A percentile compares a stretch with the other conserved stretches of the same genome.
phyloP scores from a whole-genome alignment of 805 yeast species.

The Starmerella lactis-condensi region DNA sequence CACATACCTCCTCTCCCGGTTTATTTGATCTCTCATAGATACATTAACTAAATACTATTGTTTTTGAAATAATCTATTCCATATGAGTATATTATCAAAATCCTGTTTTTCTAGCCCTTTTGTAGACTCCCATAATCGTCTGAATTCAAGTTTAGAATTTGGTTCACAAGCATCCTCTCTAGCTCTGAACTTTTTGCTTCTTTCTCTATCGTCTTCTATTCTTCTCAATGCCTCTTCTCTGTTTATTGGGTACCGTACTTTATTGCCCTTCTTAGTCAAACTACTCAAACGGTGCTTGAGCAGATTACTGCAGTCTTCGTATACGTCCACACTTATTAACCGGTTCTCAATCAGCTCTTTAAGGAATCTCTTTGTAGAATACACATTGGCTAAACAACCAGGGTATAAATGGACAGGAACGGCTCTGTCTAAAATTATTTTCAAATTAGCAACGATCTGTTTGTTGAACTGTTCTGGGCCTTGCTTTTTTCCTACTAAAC shows the following conservation, averaged over 20 bases:
- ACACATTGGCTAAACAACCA: slow-evolving; percentile 16
- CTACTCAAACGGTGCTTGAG: neutral
- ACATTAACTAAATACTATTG: too few species aligned
- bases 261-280: neutral
- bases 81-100: too few species aligned
- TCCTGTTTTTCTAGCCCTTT: slow-evolving; percentile 1
- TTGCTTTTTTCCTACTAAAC: slow-evolving; percentile 6
- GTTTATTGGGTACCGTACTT: neutral
- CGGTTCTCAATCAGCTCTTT: too few species aligned
- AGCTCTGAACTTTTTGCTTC: slow-evolving; percentile 67
- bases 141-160: slow-evolving; percentile 36
- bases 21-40: too few species aligned
- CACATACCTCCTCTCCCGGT: too few species aligned
- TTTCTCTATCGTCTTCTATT: slow-evolving; percentile 85
- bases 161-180: slow-evolving; percentile 45
- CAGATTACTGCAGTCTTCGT: too few species aligned
- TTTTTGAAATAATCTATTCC: too few species aligned
- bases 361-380: slow-evolving; percentile 11
- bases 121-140: slow-evolving; percentile 25
- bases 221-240: slow-evolving; percentile 45
- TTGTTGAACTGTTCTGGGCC: slow-evolving; percentile 6
- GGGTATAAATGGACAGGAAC: slow-evolving; percentile 17
- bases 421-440: slow-evolving; percentile 9
- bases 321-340: neutral
- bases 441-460: slow-evolving; percentile 6